Base-by-base conservation (phyloP, 2,329 filamentous ascomycete species). In the Venturia oleaginea region DNA sequence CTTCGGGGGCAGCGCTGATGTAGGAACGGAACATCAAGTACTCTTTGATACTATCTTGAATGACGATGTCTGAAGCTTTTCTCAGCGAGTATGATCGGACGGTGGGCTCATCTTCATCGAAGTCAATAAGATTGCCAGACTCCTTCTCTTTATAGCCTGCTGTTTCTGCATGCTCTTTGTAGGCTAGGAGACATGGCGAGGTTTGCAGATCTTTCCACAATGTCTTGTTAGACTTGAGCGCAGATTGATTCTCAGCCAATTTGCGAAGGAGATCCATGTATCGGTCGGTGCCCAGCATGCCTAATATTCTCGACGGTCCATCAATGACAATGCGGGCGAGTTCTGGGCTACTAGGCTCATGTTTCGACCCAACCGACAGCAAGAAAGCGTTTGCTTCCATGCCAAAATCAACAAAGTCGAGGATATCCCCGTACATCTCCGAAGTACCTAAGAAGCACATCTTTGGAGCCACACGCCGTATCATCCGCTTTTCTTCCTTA, bases 361-460 rank as follows among this genome's bases (percentile, higher is more conserved):
- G 87, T 75, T 96, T 97, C 2, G 92, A 93, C 11, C 94, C 94
- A 68, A 92, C 91, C 67, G 90, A 90, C 69, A 92, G 84, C 22
- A 99, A 78, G 71, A 99, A 99, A 0, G 89, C 81, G 71, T 97
- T 97, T 2, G 91, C 93, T 72, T 93, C 87, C 40, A 82, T 78
- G 0, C 93, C 92, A 77, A 97, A 99, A 73, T 97, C 90, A 17
- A 97, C 92, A 75, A 97, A 99, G 72, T 97, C 92, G 69, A 99
- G 96, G 38, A 99, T 95, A 38, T 96, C 90, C 13, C 86, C 89
- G 70, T 95, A 99, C 68, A 87, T 82, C 64, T 84, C 79, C 62
- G 83, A 80, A 40, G 83, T 80, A 10, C 94, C 94, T 2, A 99
- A 81, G 73, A 96, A 99, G 67, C 89, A 92, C 48, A 86, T 81